Evolutionary conservation across 1,284 basidiomycete species (phyloP), one percentile per base, ranked within the genome.

Genomic region (Pseudozyma pruni): DNA sequence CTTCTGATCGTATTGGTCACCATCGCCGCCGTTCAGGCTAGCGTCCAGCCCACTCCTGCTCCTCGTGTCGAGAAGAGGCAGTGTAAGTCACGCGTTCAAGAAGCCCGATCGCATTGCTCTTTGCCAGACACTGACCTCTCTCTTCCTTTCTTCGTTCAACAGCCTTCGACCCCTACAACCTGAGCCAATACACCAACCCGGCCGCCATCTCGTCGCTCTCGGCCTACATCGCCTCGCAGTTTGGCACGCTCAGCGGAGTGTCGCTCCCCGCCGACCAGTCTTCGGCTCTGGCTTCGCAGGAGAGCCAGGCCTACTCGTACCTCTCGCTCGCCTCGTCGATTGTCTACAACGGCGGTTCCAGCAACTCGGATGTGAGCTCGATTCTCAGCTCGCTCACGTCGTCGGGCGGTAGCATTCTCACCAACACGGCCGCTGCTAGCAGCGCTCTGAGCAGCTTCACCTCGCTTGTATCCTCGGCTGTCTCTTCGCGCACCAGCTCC

Each of bases 101-200:
- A 32, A 8, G 14, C 8, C 8, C 31, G 31, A 32, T 14, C 14
- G 37, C 8, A 8, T 17, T 20, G 9, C n/a, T n/a, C n/a, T n/a
- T n/a, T n/a, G n/a, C n/a, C n/a, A n/a, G n/a, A n/a, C n/a, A n/a
- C n/a, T n/a, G n/a, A n/a, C n/a, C n/a, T n/a, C n/a, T n/a, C n/a
- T n/a, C n/a, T n/a, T 23, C 10, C 32, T 27, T 13, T 13, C 13
- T 43, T 11, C 20, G 10, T 10, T 19, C 23, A 10, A 20, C 40
- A 67, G 63, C 34, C 40, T 64, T 67, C 42, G 53, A 67, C 49
- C 63, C 63, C 2, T 44, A 59, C 63, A 56, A 67, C 49, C 34
- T 56, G 25, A 51, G 52, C 23, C 63, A 67, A 40, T 67, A 61
- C 58, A 68, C 64, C 23, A 53, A 68, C 45, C 14, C 17, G 0